Base-by-base conservation (phyloP, 2,329 filamentous ascomycete genomes). In the Drechslerella dactyloides region DNA sequence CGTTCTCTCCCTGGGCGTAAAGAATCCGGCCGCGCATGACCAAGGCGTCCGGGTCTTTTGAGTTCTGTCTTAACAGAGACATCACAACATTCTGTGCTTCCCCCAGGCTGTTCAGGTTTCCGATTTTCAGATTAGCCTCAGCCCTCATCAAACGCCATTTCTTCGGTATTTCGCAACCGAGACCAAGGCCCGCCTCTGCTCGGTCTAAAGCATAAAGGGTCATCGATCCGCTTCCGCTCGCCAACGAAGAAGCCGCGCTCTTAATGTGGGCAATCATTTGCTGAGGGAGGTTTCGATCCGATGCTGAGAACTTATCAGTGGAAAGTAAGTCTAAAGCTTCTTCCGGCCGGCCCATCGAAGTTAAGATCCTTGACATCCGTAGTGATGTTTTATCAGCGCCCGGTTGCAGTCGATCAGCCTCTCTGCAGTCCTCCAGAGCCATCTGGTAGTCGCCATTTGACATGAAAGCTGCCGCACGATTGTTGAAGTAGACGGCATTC, bases 41-140 rank as follows among this genome's bases (percentile, higher is more conserved):
- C 74, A 99, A 83, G 0, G 93, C 94, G 81, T 99, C 94, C 1
- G 94, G 93, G 78, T 99, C 94, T 78, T 93, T 89, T 79, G 84
- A 91, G 82, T 97, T 97, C 78, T 85, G 84, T 59, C 94, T 87
- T 73, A 99, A 84, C 76, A 99, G 81, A 1, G 86, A 86, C 86
- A 97, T 96, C 76, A 92, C 92, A 61, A 97, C 87, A 78, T 93
- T 96, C 81, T 96, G 91, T 3, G 92, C 93, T 79, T 97, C 93
- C 35, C 92, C 93, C 6, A 96, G 83, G 10, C 91, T 88, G 80
- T 97, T 97, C 68, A 88, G 85, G 73, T 90, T 92, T 69, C 90
- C 91, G 88, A 97, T 96, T 82, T 93, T 93, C 73, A 99, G 81
- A 78, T 96, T 90, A 8, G 93, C 93, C 81, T 96, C 91, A 68